Evolutionary conservation across 1,284 basidiomycete genomes (phyloP).

Genomic region (Malassezia vespertilionis): DNA sequence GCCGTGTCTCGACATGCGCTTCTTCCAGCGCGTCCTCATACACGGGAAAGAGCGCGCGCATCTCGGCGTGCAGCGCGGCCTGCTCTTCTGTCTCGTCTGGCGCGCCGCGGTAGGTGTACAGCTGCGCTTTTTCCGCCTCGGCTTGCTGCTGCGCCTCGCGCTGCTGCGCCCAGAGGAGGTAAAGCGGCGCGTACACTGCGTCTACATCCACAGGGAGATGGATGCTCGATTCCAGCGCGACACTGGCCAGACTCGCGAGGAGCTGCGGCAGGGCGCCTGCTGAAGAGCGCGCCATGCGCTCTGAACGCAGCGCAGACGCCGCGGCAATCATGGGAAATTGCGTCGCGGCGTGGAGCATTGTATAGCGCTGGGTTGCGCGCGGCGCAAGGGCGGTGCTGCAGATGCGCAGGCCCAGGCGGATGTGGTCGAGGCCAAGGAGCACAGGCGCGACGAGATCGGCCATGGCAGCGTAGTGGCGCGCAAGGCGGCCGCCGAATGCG

Average conservation of each 20-base stretch:
- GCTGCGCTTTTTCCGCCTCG: conserved; percentile 59
- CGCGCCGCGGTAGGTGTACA: conserved; percentile 65
- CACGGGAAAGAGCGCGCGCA: conserved; percentile 68
- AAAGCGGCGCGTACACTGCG: conserved; percentile 60
- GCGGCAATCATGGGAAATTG: conserved; percentile 6
- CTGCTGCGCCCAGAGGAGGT: conserved; percentile 72
- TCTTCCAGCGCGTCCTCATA: conserved; percentile 56
- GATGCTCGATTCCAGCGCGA: conserved; percentile 49
- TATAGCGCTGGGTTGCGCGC: too few species aligned
- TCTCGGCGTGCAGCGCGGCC: conserved; percentile 69
- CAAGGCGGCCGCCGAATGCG: conserved; percentile 51
- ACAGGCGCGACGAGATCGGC: conserved; percentile 63
- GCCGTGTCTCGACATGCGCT: background rate
- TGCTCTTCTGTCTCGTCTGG: conserved; percentile 57
- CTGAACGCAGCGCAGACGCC: background rate
- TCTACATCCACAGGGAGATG: conserved; percentile 29
- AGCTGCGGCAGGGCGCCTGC: conserved; percentile 14
- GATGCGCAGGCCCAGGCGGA: conserved; percentile 66
- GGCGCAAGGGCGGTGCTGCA: background rate
- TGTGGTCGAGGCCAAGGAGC: conserved; percentile 56
- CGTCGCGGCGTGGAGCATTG: background rate
- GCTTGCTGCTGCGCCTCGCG: conserved; percentile 60
- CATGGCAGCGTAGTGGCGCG: conserved; percentile 51
- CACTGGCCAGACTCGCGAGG: conserved; percentile 50
- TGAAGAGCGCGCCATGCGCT: background rate